Percentiles rank a stretch among this genome's conserved stretches.
Evolutionary conservation across 441 rosid genomes (phyloP).

Genomic region (Euphorbia schlechtendalii): DNA sequence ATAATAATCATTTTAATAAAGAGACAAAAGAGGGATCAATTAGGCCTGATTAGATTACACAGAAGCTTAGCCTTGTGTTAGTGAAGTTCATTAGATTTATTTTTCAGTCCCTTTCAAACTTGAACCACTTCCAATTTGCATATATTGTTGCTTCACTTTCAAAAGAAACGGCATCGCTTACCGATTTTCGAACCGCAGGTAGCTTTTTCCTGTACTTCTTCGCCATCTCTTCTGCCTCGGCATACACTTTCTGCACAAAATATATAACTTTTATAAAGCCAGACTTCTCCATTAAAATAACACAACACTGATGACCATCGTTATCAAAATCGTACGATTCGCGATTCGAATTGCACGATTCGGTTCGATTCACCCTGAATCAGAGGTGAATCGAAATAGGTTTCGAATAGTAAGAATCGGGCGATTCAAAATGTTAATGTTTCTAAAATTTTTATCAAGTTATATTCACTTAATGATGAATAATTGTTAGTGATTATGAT

Average conservation of each 20-base stretch:
- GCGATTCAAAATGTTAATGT: too few relatives aligned
- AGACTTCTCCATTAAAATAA: background rate
- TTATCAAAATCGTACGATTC: too few relatives aligned
- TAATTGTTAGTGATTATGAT: too few relatives aligned
- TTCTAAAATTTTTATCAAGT: too few relatives aligned
- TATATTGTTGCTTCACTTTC: conserved; percentile 46
- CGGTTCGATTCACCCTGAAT: too few relatives aligned
- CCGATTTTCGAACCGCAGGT: conserved; percentile 26
- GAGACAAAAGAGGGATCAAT: too few relatives aligned
- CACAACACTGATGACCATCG: background rate
- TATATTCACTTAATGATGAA: too few relatives aligned
- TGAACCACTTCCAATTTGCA: conserved; percentile 95
- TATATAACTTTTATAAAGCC: conserved; percentile 5
- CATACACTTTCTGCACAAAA: conserved; percentile 53
- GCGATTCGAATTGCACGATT: too few relatives aligned
- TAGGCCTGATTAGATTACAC: background rate
- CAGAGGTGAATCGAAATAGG: too few relatives aligned
- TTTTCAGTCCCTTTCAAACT: conserved; percentile 41
- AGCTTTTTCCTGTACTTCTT: conserved; percentile 58
- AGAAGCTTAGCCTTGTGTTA: background rate
- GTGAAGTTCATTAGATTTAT: background rate
- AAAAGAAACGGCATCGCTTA: conserved; percentile 30
- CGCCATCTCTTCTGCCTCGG: conserved; percentile 82
- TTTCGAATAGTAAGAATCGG: too few relatives aligned
- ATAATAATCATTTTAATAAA: too few relatives aligned